phyloP scores from a whole-genome alignment of 192 early-diverging fungal genomes.

The Podila clonocystis region DNA sequence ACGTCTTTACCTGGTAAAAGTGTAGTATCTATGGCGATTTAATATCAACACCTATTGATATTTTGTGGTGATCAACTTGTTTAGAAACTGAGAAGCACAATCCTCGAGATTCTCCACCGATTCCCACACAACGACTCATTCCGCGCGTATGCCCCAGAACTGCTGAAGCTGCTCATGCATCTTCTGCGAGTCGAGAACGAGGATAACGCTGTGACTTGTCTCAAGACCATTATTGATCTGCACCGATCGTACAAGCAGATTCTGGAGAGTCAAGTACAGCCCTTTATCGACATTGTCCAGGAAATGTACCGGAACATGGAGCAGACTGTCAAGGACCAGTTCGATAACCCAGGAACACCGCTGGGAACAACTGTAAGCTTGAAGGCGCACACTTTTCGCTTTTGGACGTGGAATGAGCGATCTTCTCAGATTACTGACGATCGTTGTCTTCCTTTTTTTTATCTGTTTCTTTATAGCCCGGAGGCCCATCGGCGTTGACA shows the following conservation, averaged over 20 bases:
- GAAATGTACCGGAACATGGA: constrained; percentile 97
- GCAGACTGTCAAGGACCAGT: constrained; percentile 80
- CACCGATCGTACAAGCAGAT: constrained; percentile 86
- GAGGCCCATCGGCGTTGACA: constrained; percentile 49
- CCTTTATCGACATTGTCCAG: constrained; percentile 90
- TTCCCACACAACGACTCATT: constrained; percentile 91
- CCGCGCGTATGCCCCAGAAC: constrained; percentile 75
- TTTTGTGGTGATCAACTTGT: not conserved
- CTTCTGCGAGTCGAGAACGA: constrained; percentile 93
- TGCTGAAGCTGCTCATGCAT: constrained; percentile 80
- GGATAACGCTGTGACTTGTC: constrained; percentile 93
- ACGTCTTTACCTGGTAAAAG: not conserved
- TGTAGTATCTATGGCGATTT: too few relatives aligned
- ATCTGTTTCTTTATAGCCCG: constrained; percentile 24
- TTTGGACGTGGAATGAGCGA: too few relatives aligned
- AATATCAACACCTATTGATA: not conserved
- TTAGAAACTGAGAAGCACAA: constrained; percentile 88
- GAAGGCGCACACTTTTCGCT: not conserved
- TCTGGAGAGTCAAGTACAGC: constrained; percentile 88
- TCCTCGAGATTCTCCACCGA: constrained; percentile 93
- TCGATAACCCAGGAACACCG: constrained; percentile 77
- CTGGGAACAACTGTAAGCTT: constrained; percentile 49
- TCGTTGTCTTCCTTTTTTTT: not conserved
- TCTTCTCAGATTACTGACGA: not conserved
- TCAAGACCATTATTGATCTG: constrained; percentile 96